These are phyloP conservation scores for Fragilaria crotonensis DNA, from an alignment of 108 stramenopile species.

Conservation along the genomic window DNA sequence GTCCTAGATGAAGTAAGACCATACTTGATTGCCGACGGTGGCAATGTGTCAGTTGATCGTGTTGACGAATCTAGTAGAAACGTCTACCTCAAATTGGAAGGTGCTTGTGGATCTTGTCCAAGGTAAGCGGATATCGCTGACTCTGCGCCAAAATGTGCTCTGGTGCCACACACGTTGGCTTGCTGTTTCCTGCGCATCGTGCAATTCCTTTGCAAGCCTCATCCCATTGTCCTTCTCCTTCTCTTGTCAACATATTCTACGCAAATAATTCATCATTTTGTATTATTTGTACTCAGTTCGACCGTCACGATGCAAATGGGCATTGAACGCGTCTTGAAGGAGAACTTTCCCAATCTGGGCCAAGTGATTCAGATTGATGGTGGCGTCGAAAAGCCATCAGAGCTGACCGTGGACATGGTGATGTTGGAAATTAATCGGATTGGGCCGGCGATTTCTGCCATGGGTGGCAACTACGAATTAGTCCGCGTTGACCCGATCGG, in stretches of 20 bases:
- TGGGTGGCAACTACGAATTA: slow-evolving; percentile 73
- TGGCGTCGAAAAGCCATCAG: slow-evolving; percentile 32
- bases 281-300: slow-evolving; percentile 19
- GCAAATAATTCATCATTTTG: not conserved
- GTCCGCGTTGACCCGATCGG: slow-evolving; percentile 58
- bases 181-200: too few relatives aligned
- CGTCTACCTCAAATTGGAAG: slow-evolving; percentile 81
- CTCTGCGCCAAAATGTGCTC: not conserved
- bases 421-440: slow-evolving; percentile 65
- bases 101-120: slow-evolving; percentile 87
- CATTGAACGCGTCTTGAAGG: slow-evolving; percentile 89
- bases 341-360: slow-evolving; percentile 77
- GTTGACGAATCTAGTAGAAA: slow-evolving; percentile 61
- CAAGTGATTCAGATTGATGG: slow-evolving; percentile 68
- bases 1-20: slow-evolving; percentile 94
- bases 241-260: too few relatives aligned
- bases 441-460: slow-evolving; percentile 65
- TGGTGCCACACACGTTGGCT: too few relatives aligned
- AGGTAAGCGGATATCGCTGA: not conserved
- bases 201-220: too few relatives aligned
- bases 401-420: slow-evolving; percentile 50
- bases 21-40: slow-evolving; percentile 93
- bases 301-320: slow-evolving; percentile 99
- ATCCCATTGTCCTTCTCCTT: too few relatives aligned
- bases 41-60: slow-evolving; percentile 83